These are phyloP conservation scores for Sphenostylis stenocarpa DNA, from an alignment of 306 rosid species.

Conservation along the genomic window DNA sequence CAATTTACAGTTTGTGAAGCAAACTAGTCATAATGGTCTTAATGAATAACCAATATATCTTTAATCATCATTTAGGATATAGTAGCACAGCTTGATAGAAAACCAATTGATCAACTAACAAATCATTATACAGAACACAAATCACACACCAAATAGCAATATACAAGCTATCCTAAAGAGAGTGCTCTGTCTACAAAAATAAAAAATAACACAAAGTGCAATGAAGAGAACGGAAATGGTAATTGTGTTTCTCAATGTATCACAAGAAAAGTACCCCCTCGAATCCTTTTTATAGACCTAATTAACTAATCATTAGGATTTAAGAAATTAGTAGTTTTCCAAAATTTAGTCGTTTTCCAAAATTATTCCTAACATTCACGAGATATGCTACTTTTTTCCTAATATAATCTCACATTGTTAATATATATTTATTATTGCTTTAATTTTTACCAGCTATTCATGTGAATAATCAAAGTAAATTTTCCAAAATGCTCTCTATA, in stretches of 20 bases:
- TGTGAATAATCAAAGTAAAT: too few relatives aligned
- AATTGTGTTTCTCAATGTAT: not conserved
- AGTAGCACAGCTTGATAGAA: not conserved
- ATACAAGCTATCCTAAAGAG: not conserved
- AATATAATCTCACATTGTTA: too few relatives aligned
- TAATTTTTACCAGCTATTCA: too few relatives aligned
- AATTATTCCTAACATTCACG: too few relatives aligned
- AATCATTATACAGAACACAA: not conserved
- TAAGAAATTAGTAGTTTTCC: too few relatives aligned
- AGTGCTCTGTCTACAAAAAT: not conserved
- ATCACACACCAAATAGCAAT: not conserved
- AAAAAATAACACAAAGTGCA: not conserved
- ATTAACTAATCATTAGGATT: too few relatives aligned
- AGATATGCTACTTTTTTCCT: too few relatives aligned
- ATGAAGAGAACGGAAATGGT: not conserved
- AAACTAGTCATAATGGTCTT: not conserved
- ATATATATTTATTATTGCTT: too few relatives aligned
- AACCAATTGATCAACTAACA: not conserved
- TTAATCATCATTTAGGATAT: not conserved
- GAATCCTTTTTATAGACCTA: too few relatives aligned
- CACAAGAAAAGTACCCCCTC: not conserved
- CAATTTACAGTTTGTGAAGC: not conserved
- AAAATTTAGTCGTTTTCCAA: too few relatives aligned
- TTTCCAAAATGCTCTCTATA: too few relatives aligned
- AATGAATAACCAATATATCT: not conserved